phyloP scores from a whole-genome alignment of 495 filamentous ascomycete genomes.

The Daldinia decipiens region DNA sequence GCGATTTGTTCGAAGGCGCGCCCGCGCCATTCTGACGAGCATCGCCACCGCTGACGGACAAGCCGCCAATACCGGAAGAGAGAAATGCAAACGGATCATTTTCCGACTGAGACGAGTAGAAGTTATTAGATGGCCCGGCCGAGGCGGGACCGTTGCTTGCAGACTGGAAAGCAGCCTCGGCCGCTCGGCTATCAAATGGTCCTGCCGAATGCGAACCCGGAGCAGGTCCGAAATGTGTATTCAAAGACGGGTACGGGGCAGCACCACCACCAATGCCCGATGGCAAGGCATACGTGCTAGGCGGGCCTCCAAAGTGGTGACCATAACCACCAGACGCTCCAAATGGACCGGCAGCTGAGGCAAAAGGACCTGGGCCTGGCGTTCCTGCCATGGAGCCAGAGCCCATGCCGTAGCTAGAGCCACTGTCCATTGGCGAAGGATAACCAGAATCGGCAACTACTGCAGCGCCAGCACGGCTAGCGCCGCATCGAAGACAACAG shows the following conservation, averaged over 20 bases:
- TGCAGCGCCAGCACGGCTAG: constrained; percentile 89
- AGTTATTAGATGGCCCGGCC: constrained; percentile 69
- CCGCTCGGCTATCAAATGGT: constrained; percentile 91
- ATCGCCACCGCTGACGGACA: constrained; percentile 86
- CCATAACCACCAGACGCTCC: constrained; percentile 79
- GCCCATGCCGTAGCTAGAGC: constrained; percentile 78
- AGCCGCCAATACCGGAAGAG: constrained; percentile 78
- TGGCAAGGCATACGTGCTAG: constrained; percentile 88
- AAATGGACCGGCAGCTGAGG: constrained; percentile 72
- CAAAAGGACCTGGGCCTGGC: constrained; percentile 84
- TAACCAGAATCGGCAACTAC: constrained; percentile 94
- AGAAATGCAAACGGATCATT: constrained; percentile 92
- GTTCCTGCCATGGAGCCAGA: constrained; percentile 86
- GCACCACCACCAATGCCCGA: constrained; percentile 85
- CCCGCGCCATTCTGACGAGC: constrained; percentile 79
- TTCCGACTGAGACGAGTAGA: constrained; percentile 66
- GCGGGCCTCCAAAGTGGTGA: constrained; percentile 89
- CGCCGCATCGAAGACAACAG: constrained; percentile 94
- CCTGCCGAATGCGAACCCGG: constrained; percentile 83
- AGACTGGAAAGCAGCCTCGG: constrained; percentile 89
- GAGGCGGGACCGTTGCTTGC: constrained; percentile 77
- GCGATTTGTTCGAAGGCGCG: constrained; percentile 70
- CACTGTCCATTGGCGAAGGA: constrained; percentile 87
- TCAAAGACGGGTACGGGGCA: constrained; percentile 83
- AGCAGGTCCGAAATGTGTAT: constrained; percentile 76